Percentiles rank a stretch among this genome's conserved stretches.
phyloP scores from a whole-genome alignment of 306 rosid genomes.

The Pachyrhizus erosus region DNA sequence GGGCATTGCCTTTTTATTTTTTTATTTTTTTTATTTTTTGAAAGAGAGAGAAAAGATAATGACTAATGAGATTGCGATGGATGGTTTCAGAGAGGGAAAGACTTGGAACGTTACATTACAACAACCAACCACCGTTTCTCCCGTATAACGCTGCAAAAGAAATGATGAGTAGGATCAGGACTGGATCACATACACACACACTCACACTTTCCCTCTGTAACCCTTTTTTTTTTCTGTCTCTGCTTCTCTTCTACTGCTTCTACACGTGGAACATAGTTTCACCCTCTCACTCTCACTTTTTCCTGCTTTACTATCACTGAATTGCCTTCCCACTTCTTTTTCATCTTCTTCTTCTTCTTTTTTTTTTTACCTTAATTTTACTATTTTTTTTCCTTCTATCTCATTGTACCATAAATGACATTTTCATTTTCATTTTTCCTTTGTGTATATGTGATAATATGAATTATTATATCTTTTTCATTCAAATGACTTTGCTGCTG shows the following conservation, averaged over 20 bases:
- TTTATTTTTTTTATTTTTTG: background rate
- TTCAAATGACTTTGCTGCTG: background rate
- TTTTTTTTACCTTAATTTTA: too few relatives aligned
- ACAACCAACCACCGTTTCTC: conserved; percentile 32
- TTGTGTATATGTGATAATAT: background rate
- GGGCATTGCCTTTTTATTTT: conserved; percentile 44
- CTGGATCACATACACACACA: background rate
- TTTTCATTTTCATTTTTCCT: too few relatives aligned
- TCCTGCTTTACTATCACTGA: too few relatives aligned
- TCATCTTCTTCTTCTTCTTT: too few relatives aligned
- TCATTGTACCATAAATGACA: too few relatives aligned
- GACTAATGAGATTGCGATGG: conserved; percentile 8
- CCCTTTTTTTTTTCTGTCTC: too few relatives aligned
- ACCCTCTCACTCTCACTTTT: too few relatives aligned
- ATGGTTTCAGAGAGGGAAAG: background rate
- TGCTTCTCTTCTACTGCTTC: too few relatives aligned
- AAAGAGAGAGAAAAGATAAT: background rate
- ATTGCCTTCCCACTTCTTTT: background rate
- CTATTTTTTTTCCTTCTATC: too few relatives aligned
- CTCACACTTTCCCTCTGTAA: background rate
- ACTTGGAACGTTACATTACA: conserved; percentile 28
- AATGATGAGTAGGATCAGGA: background rate
- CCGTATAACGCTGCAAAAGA: background rate
- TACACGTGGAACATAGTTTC: too few relatives aligned
- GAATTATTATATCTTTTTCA: background rate